A percentile compares a stretch with the other conserved stretches of the same genome.
These are phyloP conservation scores for Fusarium succisae DNA, from an alignment of 2,329 filamentous ascomycete species.

Conservation along the genomic window DNA sequence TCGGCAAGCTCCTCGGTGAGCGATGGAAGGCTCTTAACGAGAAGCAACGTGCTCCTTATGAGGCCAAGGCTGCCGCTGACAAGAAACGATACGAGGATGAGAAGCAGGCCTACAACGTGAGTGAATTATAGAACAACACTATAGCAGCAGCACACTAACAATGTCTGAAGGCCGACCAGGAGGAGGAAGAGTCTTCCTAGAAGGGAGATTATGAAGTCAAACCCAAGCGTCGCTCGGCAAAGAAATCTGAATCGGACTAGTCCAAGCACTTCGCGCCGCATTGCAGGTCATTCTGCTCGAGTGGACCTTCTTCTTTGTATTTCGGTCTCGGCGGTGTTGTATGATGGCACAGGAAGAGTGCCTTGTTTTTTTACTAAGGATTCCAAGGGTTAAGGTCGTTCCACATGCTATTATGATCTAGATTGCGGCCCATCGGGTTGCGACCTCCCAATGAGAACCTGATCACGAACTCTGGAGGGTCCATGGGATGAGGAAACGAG, in stretches of 20 bases:
- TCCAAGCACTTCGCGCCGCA: conserved; percentile 9
- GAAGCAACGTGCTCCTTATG: conserved; percentile 92
- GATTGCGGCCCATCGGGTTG: conserved; percentile 43
- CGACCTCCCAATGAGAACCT: conserved; percentile 39
- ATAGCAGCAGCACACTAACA: conserved; percentile 41
- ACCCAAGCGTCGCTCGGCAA: conserved; percentile 17
- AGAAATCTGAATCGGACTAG: conserved; percentile 21
- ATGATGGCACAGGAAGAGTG: conserved; percentile 54
- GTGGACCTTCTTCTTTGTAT: conserved; percentile 46
- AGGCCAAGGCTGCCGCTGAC: conserved; percentile 94
- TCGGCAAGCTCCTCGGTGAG: conserved; percentile 98
- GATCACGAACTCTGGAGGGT: conserved; percentile 36
- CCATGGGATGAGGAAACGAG: conserved; percentile 42
- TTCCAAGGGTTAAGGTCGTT: conserved; percentile 48
- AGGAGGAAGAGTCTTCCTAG: conserved; percentile 66
- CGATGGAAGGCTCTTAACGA: conserved; percentile 97
- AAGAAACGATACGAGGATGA: conserved; percentile 99
- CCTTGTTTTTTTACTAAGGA: conserved; percentile 51
- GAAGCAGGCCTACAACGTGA: conserved; percentile 92
- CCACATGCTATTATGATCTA: conserved; percentile 46
- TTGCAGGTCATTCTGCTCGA: conserved; percentile 24
- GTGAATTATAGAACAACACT: conserved; percentile 43
- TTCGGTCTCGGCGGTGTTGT: conserved; percentile 54
- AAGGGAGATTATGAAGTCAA: conserved; percentile 11
- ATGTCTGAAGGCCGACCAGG: conserved; percentile 62